These are phyloP conservation scores for Exophiala sideris DNA, from an alignment of 2,329 filamentous ascomycete genomes.

Conservation along the genomic window DNA sequence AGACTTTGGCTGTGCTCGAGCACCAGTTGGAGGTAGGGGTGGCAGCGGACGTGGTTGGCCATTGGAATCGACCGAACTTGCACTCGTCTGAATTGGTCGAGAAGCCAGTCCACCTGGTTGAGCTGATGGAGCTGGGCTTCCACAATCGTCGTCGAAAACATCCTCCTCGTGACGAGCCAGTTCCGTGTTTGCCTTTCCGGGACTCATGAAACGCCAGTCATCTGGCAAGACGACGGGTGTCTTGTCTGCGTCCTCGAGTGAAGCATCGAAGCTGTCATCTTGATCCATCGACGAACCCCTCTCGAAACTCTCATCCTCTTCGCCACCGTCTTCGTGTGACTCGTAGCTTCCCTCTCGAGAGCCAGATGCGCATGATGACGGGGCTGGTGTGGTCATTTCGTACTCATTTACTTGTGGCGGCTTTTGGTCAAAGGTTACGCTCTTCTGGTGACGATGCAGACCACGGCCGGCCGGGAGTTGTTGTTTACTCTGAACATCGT, in stretches of 20 bases:
- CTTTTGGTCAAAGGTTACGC: conserved; percentile 91
- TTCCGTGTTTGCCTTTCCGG: conserved; percentile 56
- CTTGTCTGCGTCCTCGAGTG: conserved; percentile 92
- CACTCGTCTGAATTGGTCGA: conserved; percentile 59
- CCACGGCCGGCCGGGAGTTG: conserved; percentile 63
- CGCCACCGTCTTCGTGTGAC: conserved; percentile 68
- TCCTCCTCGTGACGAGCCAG: conserved; percentile 59
- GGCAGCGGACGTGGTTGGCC: conserved; percentile 81
- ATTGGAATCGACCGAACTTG: conserved; percentile 73
- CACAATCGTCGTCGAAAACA: conserved; percentile 61
- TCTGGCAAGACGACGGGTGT: conserved; percentile 97
- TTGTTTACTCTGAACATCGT: conserved; percentile 58
- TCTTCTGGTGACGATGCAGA: conserved; percentile 84
- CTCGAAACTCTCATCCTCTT: conserved; percentile 63
- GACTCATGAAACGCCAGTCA: conserved; percentile 83
- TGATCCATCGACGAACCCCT: conserved; percentile 59
- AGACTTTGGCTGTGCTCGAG: conserved; percentile 14
- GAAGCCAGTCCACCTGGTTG: conserved; percentile 46
- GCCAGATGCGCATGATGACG: conserved; percentile 85
- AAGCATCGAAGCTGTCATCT: conserved; percentile 93
- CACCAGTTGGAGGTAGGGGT: conserved; percentile 63
- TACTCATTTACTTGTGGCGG: conserved; percentile 96
- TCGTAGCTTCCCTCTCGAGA: conserved; percentile 94
- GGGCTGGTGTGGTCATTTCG: conserved; percentile 93
- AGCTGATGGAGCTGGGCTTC: conserved; percentile 63